phyloP scores from a whole-genome alignment of 306 rosid genomes.

The Fagus crenata region DNA sequence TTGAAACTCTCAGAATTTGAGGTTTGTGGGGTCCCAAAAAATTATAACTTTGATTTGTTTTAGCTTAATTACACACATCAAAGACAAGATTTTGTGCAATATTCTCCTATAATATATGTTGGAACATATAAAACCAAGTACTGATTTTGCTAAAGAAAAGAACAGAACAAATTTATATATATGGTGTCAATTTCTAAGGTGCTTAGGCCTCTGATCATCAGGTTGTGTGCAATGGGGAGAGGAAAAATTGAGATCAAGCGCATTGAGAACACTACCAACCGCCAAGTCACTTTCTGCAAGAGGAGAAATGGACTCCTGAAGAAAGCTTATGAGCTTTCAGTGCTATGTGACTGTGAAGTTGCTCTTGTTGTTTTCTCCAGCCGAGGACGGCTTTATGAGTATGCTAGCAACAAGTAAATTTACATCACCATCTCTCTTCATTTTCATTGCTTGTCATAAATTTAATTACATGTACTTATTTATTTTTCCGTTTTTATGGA shows the following conservation, averaged over 20 bases:
- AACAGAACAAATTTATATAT: neutral
- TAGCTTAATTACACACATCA: too few relatives aligned
- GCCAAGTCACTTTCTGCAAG: conserved; percentile 96
- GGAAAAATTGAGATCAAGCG: conserved; percentile 96
- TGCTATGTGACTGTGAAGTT: conserved; percentile 90
- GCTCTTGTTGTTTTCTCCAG: conserved; percentile 92
- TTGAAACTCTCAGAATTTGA: too few relatives aligned
- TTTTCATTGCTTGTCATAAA: neutral
- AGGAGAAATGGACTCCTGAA: conserved; percentile 88
- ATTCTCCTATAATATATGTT: too few relatives aligned
- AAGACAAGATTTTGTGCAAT: too few relatives aligned
- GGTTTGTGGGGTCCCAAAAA: too few relatives aligned
- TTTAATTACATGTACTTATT: neutral
- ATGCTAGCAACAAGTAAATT: conserved; percentile 74
- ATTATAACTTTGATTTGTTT: too few relatives aligned
- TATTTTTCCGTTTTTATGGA: neutral
- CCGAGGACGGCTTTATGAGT: conserved; percentile 90
- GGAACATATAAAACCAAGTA: neutral
- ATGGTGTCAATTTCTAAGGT: neutral
- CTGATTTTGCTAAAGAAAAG: neutral
- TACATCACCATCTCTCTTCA: neutral
- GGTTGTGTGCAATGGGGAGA: conserved; percentile 61
- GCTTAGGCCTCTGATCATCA: neutral
- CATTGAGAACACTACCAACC: conserved; percentile 87
- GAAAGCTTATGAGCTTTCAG: conserved; percentile 93